Base-by-base conservation (phyloP, 2,329 filamentous ascomycete species). In the Anthostomella pinea region DNA sequence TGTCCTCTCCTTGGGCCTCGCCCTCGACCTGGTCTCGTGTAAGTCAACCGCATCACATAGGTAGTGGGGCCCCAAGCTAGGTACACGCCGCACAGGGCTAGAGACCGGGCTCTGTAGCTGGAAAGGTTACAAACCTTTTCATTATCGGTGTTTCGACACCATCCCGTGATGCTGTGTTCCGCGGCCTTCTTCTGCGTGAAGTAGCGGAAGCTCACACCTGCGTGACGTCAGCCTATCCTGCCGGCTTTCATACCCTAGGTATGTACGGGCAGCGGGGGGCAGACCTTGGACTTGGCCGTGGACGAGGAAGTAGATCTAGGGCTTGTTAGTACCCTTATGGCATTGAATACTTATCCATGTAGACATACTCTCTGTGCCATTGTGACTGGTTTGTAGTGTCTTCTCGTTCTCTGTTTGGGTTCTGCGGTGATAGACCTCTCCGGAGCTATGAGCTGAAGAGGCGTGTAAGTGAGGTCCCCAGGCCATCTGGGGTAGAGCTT, bases 1-100 rank as follows among this genome's bases (percentile, higher is more conserved):
- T 73, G 2, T 81, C 72, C 2, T 76, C 70, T 19, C 88, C 90
- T 59, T 97, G 91, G 5, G 83, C 89, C 65, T 96, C 90, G 17
- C 91, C 91, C 56, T 87, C 80, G 30, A 97, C 90, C 87, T 95
- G 30, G 53, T 8, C 15, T 39, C 13, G 34, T 29, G 32, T 44
- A 35, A 53, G 49, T 33, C 39, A 31, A 28, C 13, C n/a, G n/a
- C n/a, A n/a, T n/a, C n/a, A n/a, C n/a, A n/a, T n/a, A n/a, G n/a
- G n/a, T n/a, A n/a, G n/a, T n/a, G n/a, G n/a, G n/a, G n/a, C n/a
- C n/a, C n/a, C n/a, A n/a, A n/a, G n/a, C n/a, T n/a, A n/a, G n/a
- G n/a, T n/a, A n/a, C n/a, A n/a, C n/a, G n/a, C n/a, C n/a, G n/a
- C n/a, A n/a, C n/a, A n/a, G n/a, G n/a, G n/a, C n/a, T n/a, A n/a